Conservation (phyloP, 805 yeast genomes). For the Dipodascopsis uninucleata region DNA sequence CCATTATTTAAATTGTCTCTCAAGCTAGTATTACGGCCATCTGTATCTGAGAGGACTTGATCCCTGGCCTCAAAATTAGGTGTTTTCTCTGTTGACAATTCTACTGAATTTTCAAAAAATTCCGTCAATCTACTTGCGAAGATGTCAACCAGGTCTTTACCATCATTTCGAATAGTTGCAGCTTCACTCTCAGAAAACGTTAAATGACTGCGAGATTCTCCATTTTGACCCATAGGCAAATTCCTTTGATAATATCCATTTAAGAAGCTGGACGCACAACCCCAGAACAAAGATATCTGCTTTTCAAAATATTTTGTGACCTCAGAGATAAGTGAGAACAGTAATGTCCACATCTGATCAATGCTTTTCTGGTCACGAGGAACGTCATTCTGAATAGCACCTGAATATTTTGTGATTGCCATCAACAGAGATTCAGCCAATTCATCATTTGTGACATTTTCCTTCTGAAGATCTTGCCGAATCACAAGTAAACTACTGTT, state of each 20-base stretch:
- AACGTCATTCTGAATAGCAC: conserved; percentile 1
- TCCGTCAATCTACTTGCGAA: conserved; percentile 31
- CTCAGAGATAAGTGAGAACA: conserved; percentile 43
- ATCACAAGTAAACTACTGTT: conserved; percentile 21
- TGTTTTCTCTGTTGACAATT: conserved; percentile 12
- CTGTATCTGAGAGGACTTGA: background rate
- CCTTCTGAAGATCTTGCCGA: no score
- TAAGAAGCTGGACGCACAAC: conserved; percentile 51
- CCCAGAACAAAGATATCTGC: conserved; percentile 51
- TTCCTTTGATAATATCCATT: conserved; percentile 46
- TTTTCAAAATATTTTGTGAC: conserved; percentile 39
- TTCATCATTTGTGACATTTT: no score
- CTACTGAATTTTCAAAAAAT: conserved; percentile 27
- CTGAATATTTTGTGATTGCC: conserved; percentile 12
- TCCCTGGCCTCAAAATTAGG: background rate
- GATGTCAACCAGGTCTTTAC: conserved; percentile 39
- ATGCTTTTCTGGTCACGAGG: conserved; percentile 53
- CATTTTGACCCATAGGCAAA: conserved; percentile 43
- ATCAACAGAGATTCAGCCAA: conserved; percentile 11
- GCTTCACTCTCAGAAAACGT: conserved; percentile 45
- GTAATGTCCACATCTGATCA: conserved; percentile 57
- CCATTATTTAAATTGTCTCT: no score
- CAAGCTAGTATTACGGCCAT: no score
- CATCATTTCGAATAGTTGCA: conserved; percentile 41
- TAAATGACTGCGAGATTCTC: conserved; percentile 40